Evolutionary conservation across 2,329 filamentous ascomycete genomes (phyloP), one percentile per base, ranked within the genome.

Genomic region (Ophiostoma pallidulum): DNA sequence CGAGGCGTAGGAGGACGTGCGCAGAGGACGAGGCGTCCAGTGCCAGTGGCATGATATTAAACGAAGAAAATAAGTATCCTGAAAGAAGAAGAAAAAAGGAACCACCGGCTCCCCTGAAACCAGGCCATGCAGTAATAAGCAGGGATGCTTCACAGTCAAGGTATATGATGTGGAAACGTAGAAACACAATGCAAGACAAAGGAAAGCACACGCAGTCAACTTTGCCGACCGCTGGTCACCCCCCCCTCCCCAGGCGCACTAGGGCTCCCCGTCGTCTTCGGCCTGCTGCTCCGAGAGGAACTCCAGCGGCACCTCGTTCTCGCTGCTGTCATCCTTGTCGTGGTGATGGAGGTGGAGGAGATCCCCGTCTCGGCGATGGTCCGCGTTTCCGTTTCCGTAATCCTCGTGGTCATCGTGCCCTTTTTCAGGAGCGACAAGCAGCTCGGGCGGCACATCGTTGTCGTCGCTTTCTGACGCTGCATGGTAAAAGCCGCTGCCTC

Each of bases 261-360:
- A 47, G n/a, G 51, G 49, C 9, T 55, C 52, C 9, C 48, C 42
- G 22, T 52, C 46, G 18, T 53, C 54, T 7, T 54, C 48, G 22
- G 47, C 42, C 9, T 50, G 50, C 35, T 73, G 68, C 54, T 75
- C 69, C 10, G 68, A 68, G 7, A 78, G 53, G 53, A 78, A 76
- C 49, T 78, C 73, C 0, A 62, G 61, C 1, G 74, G 73, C 8
- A 77, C 66, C 44, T 73, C 72, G 41, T 73, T 73, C 50, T 70
- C 70, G 53, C 66, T 54, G 47, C 43, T 69, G 35, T 64, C 64
- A 43, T 62, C 57, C 41, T 59, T 57, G 8, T 50, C 56, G 47
- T 32, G 43, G 16, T 37, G 18, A 32, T 41, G n/a, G n/a, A n/a
- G n/a, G n/a, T n/a, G n/a, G n/a, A n/a, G n/a, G n/a, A n/a, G n/a